Base-by-base conservation (phyloP, 2,329 filamentous ascomycete genomes). In the Coniochaeta sp. region DNA sequence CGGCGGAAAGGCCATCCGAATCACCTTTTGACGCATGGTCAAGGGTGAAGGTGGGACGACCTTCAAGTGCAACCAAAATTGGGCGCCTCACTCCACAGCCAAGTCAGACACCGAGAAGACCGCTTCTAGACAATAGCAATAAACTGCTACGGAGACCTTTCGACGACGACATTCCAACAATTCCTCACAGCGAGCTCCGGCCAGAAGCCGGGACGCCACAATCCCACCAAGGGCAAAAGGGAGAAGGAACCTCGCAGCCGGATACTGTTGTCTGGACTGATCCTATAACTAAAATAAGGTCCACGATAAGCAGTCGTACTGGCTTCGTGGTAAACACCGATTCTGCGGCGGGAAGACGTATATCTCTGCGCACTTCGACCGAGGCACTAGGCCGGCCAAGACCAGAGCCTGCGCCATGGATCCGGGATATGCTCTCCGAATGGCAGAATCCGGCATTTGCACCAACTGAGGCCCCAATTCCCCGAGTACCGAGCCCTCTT, bases 361-460 rank as follows among this genome's bases (percentile, higher is more conserved):
- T 55, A 34, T 36, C 58, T 26, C 42, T 59, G n/a, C 58, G 40
- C n/a, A 17, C 58, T 2, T 17, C 42, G 3, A 22, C 32, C 9
- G 22, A 30, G 17, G 24, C 19, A 12, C 24, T 68, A 32, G 68
- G 70, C 17, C 75, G 71, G 9, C 40, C 65, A 65, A 60, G 63
- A 28, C 52, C 54, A 58, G 61, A 65, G 58, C 30, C 65, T 47
- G 47, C 59, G 60, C 65, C 71, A 10, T 91, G 88, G 89, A 73
- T 92, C 2, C 76, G 79, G 9, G 74, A 79, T 7, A 66, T 93
- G 7, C 72, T 91, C 1, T 71, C 79, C 38, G 78, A 77, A 9
- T 96, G 91, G 90, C 73, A 88, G 9, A 96, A 93, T 61, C 90
- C 91, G 0, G 77, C 90, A 0, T 96, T 96, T 69, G 74, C 80